These are phyloP conservation scores for Picea abies DNA, from an alignment of 83 land plant species.

Conservation along the genomic window DNA sequence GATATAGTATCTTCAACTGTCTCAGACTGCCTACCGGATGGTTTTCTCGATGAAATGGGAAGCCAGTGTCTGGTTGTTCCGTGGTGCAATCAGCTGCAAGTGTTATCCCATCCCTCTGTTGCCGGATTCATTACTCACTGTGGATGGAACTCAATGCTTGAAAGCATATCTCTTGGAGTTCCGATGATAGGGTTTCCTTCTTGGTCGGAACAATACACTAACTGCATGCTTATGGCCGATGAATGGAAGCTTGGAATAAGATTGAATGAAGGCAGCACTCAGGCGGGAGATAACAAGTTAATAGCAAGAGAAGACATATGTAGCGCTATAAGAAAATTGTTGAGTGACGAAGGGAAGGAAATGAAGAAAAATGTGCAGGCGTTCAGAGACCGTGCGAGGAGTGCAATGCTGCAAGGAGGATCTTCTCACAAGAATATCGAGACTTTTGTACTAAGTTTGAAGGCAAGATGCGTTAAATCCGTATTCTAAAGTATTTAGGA, in stretches of 20 bases:
- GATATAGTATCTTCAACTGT: background rate
- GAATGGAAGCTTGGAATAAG: background rate
- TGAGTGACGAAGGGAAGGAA: background rate
- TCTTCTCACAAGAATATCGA: no score
- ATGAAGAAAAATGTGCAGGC: background rate
- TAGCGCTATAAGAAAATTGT: background rate
- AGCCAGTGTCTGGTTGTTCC: conserved; percentile 29
- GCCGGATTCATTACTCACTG: conserved; percentile 31
- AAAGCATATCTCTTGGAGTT: conserved; percentile 19
- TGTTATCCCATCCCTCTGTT: conserved; percentile 28
- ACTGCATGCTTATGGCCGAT: conserved; percentile 35
- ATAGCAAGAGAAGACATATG: background rate
- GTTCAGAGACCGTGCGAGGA: no score
- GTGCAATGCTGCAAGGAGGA: no score
- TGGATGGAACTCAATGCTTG: conserved; percentile 44
- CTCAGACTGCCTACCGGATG: background rate
- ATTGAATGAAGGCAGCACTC: no score
- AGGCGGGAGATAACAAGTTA: background rate
- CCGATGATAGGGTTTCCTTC: conserved; percentile 31
- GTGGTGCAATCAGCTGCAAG: conserved; percentile 39
- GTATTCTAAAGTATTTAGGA: no score
- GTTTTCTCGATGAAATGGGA: background rate
- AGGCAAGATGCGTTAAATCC: no score
- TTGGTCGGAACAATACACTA: conserved; percentile 44
- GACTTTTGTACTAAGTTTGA: no score